Base-by-base conservation (phyloP, 1,139 yeast species). In the Hansenula sp. region DNA sequence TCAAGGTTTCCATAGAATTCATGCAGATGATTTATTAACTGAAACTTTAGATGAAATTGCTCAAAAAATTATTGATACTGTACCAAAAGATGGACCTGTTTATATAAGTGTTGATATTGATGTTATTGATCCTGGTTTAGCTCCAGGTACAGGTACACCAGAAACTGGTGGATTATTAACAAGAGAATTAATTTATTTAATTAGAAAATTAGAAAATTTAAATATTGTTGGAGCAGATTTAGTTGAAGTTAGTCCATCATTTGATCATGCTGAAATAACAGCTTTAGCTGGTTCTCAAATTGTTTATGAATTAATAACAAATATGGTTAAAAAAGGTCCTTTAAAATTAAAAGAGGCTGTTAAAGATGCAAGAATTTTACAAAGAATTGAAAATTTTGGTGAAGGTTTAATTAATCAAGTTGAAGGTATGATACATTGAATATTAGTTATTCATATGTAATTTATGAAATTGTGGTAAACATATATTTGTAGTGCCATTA, bases 101-200 rank as follows among this genome's bases (percentile, higher is more conserved):
- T 84, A 82, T 53, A 65, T 84, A 32, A 78, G 86, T 12, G 82
- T 84, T 27, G 94, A 84, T 58, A 79, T 84, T 35, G 94, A 84
- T 59, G 87, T 82, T n/a, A 66, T 84, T 48, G 94, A 84, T 57
- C 92, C 92, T 2, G 87, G 83, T 3, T 73, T 79, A 52, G 87
- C 89, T 4, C 83, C 88, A 41, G 94, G 92, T 2, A 84, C 94
- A 1, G 94, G 94, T 10, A 84, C 94, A 4, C 86, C 82, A 46
- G 94, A 84, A 60, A 81, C 83, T 5, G 94, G 94, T 42, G 94
- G 94, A 41, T 75, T 87, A 74, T 65, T 82, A 38, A 82, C 90
- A n/a, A 69, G 94, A 44, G 94, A 84, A 57, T 69, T 84, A 44
- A 71, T 83, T 41, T 69, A 78, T 44, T 68, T 84, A 24, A 63